A percentile compares a stretch with the other conserved stretches of the same genome.
These are phyloP conservation scores for Pichia kluyveri DNA, from an alignment of 805 yeast genomes.

Conservation along the genomic window DNA sequence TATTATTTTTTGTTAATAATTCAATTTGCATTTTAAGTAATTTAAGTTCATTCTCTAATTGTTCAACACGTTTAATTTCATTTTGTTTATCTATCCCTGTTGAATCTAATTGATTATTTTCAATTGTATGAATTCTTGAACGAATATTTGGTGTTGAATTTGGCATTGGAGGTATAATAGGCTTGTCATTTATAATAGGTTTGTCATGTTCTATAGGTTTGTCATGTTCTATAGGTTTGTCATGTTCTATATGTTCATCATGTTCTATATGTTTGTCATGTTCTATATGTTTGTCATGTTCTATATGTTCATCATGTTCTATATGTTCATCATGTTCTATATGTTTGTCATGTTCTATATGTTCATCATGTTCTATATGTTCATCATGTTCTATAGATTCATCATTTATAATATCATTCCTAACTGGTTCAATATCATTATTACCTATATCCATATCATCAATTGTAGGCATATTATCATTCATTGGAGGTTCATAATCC, in stretches of 20 bases:
- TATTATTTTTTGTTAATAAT: not conserved
- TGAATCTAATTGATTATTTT: not conserved
- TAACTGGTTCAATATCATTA: no score
- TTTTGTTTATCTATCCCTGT: not conserved
- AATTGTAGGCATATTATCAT: no score
- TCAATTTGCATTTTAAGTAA: slow-evolving; percentile 1
- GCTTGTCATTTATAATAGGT: not conserved
- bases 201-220: not conserved
- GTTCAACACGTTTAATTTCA: slow-evolving; percentile 2
- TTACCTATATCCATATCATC: no score
- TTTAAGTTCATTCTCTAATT: slow-evolving; percentile 2
- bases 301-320: no score
- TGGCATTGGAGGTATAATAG: not conserved
- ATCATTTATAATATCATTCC: not conserved
- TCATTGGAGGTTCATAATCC: not conserved
- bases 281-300: no score
- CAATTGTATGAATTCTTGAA: not conserved
- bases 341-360: no score
- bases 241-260: no score
- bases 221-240: no score
- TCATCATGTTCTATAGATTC: no score
- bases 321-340: no score
- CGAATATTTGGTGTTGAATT: not conserved
- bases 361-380: no score
- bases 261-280: no score